Base-by-base conservation (phyloP, 306 rosid species). In the Quercus variabilis region DNA sequence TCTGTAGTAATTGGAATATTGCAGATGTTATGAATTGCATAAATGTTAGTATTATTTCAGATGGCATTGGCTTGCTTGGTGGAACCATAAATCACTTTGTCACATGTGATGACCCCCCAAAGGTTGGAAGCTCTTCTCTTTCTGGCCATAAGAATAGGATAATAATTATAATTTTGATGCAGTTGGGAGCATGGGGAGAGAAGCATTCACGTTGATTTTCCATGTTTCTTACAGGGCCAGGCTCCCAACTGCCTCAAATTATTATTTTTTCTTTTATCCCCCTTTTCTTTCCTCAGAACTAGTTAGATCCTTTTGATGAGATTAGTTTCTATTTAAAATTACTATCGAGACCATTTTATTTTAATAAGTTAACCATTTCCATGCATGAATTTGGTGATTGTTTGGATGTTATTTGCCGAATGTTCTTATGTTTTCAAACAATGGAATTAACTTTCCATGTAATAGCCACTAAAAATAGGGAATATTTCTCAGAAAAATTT, bases 41-140 rank as follows among this genome's bases (percentile, higher is more conserved):
- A 74, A 58, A 41, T 54, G 38, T 78, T 87, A 11, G 62, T 70
- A 46, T 67, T 81, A 72, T 88, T 86, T 82, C 90, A 95, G 99
- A 95, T 64, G 98, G 99, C 69, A 83, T 90, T 67, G 99, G 98
- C 83, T 85, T 95, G 81, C 98, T 95, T 38, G 98, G 97, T 77
- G 99, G 97, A 79, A 90, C 92, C 88, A 89, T 91, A 84, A 88
- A 85, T 86, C 92, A 88, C 85, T 89, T 91, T 77, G 93, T 76
- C 71, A 88, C 89, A 3, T 76, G 77, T 84, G 83, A 86, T 77
- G 91, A 89, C 54, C 90, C 98, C 72, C 96, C 98, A 43, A 95
- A 91, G 99, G 98, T 95, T 86, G 63, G 74, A 80, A 70, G 51
- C 78, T 76, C 74, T 83, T 80, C 71, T 51, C 46, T 55, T 62